These are phyloP conservation scores for Ustilago crameri DNA, from an alignment of 1,284 basidiomycete species.

Conservation along the genomic window DNA sequence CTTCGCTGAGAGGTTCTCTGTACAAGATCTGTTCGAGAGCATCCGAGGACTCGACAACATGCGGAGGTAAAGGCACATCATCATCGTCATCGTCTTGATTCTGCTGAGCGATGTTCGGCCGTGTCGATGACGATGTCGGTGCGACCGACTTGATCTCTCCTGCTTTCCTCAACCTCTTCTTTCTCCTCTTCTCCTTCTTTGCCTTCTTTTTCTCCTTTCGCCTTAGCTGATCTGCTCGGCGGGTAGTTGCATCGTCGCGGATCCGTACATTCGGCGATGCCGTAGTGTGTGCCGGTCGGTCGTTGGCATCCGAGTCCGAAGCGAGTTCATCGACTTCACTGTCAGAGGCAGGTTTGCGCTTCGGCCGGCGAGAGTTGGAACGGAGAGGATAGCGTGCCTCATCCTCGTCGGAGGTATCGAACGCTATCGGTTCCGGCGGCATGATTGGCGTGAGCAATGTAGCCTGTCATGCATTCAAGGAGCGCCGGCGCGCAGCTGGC, in stretches of 20 bases:
- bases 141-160: background rate
- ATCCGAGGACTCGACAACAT: background rate
- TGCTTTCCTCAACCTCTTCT: background rate
- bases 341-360: background rate
- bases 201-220: background rate
- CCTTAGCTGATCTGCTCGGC: background rate
- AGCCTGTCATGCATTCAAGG: no score
- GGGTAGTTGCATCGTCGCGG: background rate
- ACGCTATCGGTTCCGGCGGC: background rate
- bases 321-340: background rate
- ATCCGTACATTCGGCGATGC: background rate
- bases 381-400: background rate
- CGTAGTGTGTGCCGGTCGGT: background rate
- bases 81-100: conserved; percentile 1
- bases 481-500: no score
- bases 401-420: background rate
- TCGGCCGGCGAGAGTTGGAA: background rate
- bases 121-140: background rate
- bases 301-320: background rate
- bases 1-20: conserved; percentile 11
- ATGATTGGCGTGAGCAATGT: background rate
- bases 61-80: conserved; percentile 13
- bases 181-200: background rate
- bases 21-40: background rate
- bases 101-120: background rate